Base-by-base conservation (phyloP, 331 rosid genomes). In the Quercus phellos region DNA sequence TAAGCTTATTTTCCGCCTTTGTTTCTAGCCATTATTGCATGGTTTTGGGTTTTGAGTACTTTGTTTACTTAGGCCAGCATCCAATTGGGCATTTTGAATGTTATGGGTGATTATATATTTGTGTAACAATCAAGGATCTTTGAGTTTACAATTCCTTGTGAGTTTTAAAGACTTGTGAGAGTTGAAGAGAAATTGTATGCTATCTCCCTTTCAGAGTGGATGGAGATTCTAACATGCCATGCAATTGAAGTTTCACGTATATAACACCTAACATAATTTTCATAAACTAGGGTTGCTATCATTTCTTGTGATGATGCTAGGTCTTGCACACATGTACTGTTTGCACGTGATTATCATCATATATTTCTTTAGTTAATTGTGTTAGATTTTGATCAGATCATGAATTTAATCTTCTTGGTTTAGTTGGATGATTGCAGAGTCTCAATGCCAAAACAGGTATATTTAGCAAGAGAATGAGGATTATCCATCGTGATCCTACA, bases 401-500 rank as follows among this genome's bases (percentile, higher is more conserved):
- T 82, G 81, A 81, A 78, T 87, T 86, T 87, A 87, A 90, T 78
- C 85, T 81, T 87, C 77, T 85, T 78, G 79, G 82, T 90, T 87
- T 94, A 92, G 97, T 87, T 90, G 88, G 84, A 86, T 90, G 90
- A 63, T 90, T 90, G 89, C 98, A 94, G 98, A 92, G 92, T 90
- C 94, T 94, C 83, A 94, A 94, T 90, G 97, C 92, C 59, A 94
- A 88, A 87, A 94, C 97, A 43, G 99, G 99, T 86, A 83, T 94
- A 29, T 92, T 94, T 88, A 94, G 99, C 85, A 94, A 94, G 85
- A 89, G 97, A 77, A 94, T 94, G 99, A 94, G 86, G 94, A 94
- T 94, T 71, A 94, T 94, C 76, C 99, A 94, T 84, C 87, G 88
- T 51, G 88, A 94, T 85, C 99, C 97, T 29, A 77, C 22, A 82